Percentiles rank a stretch among this genome's conserved stretches.
Evolutionary conservation across 2,329 filamentous ascomycete genomes (phyloP).

Genomic region (Atkinsonella hypoxylon): DNA sequence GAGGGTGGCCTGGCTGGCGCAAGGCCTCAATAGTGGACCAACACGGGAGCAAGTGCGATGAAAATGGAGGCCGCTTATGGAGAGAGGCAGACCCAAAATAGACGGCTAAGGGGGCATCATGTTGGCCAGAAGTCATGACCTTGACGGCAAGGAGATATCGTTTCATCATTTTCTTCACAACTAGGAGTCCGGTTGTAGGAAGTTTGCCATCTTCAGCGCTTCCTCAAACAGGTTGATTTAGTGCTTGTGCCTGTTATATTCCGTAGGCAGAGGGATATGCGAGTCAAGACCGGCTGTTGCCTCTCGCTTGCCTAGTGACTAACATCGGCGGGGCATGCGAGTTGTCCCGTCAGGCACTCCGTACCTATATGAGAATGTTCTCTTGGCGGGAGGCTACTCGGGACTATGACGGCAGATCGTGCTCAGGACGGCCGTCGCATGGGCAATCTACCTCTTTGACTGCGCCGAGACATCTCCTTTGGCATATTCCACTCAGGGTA

Average conservation of each 20-base stretch:
- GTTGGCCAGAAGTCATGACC: slow-evolving; percentile 3
- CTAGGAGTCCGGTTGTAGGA: background rate
- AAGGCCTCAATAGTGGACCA: background rate
- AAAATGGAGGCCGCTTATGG: slow-evolving; percentile 2
- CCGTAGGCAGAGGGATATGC: background rate
- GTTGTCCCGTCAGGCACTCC: background rate
- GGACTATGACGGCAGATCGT: too few relatives aligned
- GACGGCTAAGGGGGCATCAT: background rate
- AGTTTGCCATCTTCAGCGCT: background rate
- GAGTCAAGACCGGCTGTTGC: too few relatives aligned
- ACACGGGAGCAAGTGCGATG: background rate
- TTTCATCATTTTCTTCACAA: background rate
- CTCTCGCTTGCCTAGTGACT: background rate
- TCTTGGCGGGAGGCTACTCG: too few relatives aligned
- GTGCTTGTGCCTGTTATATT: background rate
- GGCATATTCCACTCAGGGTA: too few relatives aligned
- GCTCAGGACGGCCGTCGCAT: too few relatives aligned
- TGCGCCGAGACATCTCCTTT: too few relatives aligned
- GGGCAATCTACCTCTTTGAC: too few relatives aligned
- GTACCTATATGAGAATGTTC: too few relatives aligned
- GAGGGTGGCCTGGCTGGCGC: background rate
- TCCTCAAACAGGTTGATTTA: background rate
- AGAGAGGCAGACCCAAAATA: background rate
- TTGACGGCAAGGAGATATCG: background rate
- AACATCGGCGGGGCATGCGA: background rate